A percentile compares a stretch with the other conserved stretches of the same genome.
phyloP scores from a whole-genome alignment of 2,329 filamentous ascomycete genomes.

The Zymoseptoria ardabiliae region DNA sequence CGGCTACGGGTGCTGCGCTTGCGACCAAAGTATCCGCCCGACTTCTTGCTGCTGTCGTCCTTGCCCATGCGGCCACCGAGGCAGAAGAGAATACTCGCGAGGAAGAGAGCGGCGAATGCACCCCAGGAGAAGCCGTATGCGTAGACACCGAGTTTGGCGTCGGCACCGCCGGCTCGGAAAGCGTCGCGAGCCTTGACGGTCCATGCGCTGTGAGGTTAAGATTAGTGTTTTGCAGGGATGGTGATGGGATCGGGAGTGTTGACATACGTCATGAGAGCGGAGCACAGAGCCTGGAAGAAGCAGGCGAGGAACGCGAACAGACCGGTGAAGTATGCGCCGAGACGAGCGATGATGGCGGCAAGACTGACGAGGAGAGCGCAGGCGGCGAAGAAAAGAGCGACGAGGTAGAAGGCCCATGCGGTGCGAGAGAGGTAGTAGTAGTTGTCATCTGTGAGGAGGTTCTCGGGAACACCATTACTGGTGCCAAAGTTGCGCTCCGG shows the following conservation, averaged over 20 bases:
- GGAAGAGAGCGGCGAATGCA: slow-evolving; percentile 57
- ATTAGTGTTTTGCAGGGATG: slow-evolving; percentile 14
- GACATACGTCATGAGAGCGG: slow-evolving; percentile 68
- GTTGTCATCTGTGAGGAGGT: slow-evolving; percentile 51
- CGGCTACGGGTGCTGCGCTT: slow-evolving; percentile 42
- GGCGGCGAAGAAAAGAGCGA: slow-evolving; percentile 71
- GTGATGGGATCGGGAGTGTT: not conserved
- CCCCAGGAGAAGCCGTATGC: slow-evolving; percentile 75
- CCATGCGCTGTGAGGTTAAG: slow-evolving; percentile 43
- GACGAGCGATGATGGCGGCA: slow-evolving; percentile 62
- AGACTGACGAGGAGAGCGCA: slow-evolving; percentile 61
- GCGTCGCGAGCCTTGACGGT: slow-evolving; percentile 63
- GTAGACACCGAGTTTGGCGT: slow-evolving; percentile 56
- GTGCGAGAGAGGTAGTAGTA: slow-evolving; percentile 87
- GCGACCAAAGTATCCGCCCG: slow-evolving; percentile 39
- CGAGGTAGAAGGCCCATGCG: slow-evolving; percentile 84
- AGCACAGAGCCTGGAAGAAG: slow-evolving; percentile 62
- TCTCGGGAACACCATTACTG: slow-evolving; percentile 43
- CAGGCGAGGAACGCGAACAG: slow-evolving; percentile 53
- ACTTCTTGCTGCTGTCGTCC: slow-evolving; percentile 32
- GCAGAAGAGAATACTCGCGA: slow-evolving; percentile 63
- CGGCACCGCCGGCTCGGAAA: slow-evolving; percentile 51
- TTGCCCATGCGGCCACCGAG: slow-evolving; percentile 48
- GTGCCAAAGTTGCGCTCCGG: slow-evolving; percentile 55
- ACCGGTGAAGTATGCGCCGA: slow-evolving; percentile 61